These are phyloP conservation scores for Asterochloris sp. DNA, from an alignment of 139 green algal genomes.

Conservation along the genomic window DNA sequence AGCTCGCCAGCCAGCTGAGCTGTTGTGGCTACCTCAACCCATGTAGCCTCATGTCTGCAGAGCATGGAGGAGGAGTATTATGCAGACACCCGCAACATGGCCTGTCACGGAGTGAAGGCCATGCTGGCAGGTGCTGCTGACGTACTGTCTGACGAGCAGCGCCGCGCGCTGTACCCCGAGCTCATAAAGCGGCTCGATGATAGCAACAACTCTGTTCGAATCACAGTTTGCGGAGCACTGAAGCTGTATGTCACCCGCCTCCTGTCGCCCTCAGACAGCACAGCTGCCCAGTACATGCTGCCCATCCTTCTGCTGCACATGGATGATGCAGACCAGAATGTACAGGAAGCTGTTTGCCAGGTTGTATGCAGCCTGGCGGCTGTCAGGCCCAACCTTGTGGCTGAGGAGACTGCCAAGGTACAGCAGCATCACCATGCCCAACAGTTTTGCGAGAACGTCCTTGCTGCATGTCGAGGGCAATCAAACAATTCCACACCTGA, in stretches of 20 bases:
- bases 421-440: not conserved
- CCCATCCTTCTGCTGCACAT: conserved; percentile 72
- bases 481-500: too few species aligned
- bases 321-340: conserved; percentile 59
- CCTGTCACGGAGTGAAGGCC: conserved; percentile 32
- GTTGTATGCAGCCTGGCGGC: not conserved
- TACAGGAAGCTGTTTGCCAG: conserved; percentile 47
- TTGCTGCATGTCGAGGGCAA: too few species aligned
- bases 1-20: too few species aligned
- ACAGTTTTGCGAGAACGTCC: too few species aligned
- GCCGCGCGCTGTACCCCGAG: conserved; percentile 65
- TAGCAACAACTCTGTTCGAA: conserved; percentile 63
- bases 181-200: conserved; percentile 83
- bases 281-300: conserved; percentile 65
- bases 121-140: conserved; percentile 28
- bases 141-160: conserved; percentile 42
- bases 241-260: conserved; percentile 1
- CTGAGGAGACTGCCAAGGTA: not conserved
- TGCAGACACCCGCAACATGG: conserved; percentile 56
- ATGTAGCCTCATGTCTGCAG: conserved; percentile 4
- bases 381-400: not conserved
- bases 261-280: conserved; percentile 24
- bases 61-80: conserved; percentile 84
- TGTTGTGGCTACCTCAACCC: too few species aligned
- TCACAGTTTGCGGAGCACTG: conserved; percentile 23